phyloP scores from a whole-genome alignment of 2,329 filamentous ascomycete genomes.

The Fusarium sp. region DNA sequence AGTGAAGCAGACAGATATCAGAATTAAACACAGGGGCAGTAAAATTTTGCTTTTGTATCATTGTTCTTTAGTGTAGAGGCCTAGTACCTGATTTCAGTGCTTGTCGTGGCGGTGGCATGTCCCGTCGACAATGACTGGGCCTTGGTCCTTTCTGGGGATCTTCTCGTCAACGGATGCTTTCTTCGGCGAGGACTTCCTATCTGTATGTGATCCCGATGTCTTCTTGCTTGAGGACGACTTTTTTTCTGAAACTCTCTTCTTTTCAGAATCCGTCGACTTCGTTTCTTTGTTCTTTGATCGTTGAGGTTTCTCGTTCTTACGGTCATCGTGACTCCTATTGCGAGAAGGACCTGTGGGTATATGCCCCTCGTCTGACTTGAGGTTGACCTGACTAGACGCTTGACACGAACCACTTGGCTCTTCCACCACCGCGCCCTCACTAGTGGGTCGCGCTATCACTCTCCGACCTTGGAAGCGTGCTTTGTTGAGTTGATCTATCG shows the following conservation, averaged over 20 bases:
- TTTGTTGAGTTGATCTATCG: constrained; percentile 47
- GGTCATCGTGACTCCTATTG: constrained; percentile 6
- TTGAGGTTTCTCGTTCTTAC: constrained; percentile 24
- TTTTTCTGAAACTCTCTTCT: constrained; percentile 19
- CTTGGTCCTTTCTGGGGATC: constrained; percentile 18
- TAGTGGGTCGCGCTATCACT: constrained; percentile 44
- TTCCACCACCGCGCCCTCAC: constrained; percentile 33
- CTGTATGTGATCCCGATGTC: constrained; percentile 11
- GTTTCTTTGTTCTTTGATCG: constrained; percentile 34
- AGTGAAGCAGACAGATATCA: neutral
- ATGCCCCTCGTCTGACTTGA: constrained; percentile 1
- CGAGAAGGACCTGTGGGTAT: constrained; percentile 25
- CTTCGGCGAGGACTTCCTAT: constrained; percentile 32
- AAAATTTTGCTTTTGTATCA: neutral
- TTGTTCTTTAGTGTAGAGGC: neutral
- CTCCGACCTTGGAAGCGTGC: constrained; percentile 46
- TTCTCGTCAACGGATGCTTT: constrained; percentile 20
- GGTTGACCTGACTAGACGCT: constrained; percentile 1
- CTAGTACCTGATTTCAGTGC: neutral
- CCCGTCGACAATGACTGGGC: constrained; percentile 41
- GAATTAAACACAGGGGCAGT: neutral
- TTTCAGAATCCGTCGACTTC: constrained; percentile 23
- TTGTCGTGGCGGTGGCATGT: constrained; percentile 29
- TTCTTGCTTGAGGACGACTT: constrained; percentile 32
- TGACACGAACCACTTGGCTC: constrained; percentile 14